These are phyloP conservation scores for Saraca asoca DNA, from an alignment of 331 rosid genomes.

Conservation along the genomic window DNA sequence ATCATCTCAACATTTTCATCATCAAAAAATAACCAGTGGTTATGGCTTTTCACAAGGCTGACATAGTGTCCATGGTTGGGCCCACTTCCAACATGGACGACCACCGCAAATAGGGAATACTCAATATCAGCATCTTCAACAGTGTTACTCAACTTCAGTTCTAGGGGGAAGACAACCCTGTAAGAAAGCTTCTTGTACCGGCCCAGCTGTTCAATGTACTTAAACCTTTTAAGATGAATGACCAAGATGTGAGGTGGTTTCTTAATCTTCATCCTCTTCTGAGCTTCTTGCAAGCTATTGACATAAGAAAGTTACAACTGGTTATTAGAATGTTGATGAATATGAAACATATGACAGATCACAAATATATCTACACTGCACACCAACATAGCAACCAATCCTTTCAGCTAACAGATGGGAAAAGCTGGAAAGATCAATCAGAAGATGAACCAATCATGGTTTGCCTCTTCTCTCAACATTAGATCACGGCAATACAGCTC, in stretches of 20 bases:
- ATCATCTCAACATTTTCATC: conserved; percentile 98
- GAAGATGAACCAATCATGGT: conserved; percentile 14
- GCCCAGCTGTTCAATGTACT: conserved; percentile 95
- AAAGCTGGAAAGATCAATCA: neutral
- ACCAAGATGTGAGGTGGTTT: conserved; percentile 96
- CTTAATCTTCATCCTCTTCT: conserved; percentile 99
- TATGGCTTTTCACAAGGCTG: conserved; percentile 99
- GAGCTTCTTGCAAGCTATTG: conserved; percentile 98
- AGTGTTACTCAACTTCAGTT: conserved; percentile 92
- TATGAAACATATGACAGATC: conserved; percentile 4
- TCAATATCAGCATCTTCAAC: conserved; percentile 85
- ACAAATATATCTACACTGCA: conserved; percentile 7
- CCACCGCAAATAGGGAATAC: conserved; percentile 95
- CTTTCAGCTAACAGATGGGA: conserved; percentile 3
- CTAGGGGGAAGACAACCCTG: conserved; percentile 93
- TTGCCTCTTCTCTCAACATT: conserved; percentile 2
- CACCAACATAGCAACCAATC: neutral
- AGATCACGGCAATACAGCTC: conserved; percentile 18
- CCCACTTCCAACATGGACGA: conserved; percentile 96
- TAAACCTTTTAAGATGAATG: conserved; percentile 96
- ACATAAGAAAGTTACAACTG: conserved; percentile 33
- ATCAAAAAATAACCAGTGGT: conserved; percentile 97
- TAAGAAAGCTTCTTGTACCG: conserved; percentile 95
- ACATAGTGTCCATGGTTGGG: conserved; percentile 99
- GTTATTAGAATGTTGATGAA: conserved; percentile 18